phyloP scores from a whole-genome alignment of 1,284 basidiomycete species.

The Peniophora sp. region DNA sequence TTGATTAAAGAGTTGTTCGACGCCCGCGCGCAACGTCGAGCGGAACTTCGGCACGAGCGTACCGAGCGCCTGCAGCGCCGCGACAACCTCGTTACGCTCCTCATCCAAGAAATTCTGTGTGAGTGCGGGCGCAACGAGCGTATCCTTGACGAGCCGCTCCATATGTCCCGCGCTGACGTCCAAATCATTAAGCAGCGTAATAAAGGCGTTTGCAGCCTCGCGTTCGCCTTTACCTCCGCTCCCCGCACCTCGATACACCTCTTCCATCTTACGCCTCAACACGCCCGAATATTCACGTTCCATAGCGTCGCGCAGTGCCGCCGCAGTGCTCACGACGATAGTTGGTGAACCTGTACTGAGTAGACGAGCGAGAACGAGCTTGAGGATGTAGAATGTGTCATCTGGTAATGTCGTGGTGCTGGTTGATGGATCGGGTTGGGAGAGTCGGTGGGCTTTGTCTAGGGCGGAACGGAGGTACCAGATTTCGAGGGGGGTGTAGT shows the following conservation, averaged over 20 bases:
- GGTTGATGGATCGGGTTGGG: constrained; percentile 59
- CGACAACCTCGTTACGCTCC: constrained; percentile 45
- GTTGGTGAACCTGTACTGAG: constrained; percentile 64
- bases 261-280: constrained; percentile 78
- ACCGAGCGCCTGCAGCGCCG: constrained; percentile 41
- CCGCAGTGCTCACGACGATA: constrained; percentile 52
- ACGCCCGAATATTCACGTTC: constrained; percentile 76
- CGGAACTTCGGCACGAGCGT: constrained; percentile 58
- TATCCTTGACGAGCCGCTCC: constrained; percentile 71
- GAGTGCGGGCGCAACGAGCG: constrained; percentile 49
- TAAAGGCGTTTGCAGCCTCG: constrained; percentile 71
- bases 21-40: constrained; percentile 64
- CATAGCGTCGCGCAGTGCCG: constrained; percentile 63
- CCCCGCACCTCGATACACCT: constrained; percentile 64
- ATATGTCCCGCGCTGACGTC: constrained; percentile 84
- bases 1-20: constrained; percentile 94
- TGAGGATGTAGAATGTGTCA: constrained; percentile 91
- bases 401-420: constrained; percentile 74
- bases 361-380: constrained; percentile 70
- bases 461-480: constrained; percentile 90
- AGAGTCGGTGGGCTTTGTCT: constrained; percentile 79
- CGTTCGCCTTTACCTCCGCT: constrained; percentile 60
- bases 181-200: constrained; percentile 83
- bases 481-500: constrained; percentile 84
- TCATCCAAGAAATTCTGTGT: constrained; percentile 61